Evolutionary conservation across 228 moss, liverwort and hornwort species (phyloP).

Genomic region (Sphagnum fallax): DNA sequence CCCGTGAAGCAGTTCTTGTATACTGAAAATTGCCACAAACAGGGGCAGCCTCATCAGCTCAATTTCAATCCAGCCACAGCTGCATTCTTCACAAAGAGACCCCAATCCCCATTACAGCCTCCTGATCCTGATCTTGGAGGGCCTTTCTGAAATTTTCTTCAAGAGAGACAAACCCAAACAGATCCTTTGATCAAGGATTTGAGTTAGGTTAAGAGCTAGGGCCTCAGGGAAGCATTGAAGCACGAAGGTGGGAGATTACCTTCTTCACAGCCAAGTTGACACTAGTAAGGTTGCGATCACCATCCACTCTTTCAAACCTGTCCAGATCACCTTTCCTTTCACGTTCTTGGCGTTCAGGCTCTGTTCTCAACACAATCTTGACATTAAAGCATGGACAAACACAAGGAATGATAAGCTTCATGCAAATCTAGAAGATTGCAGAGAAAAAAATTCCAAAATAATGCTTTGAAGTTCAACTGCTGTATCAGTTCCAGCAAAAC

Average conservation of each 20-base stretch:
- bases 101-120: not conserved
- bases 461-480: too few relatives aligned
- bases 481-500: too few relatives aligned
- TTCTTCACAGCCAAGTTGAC: slow-evolving; percentile 90
- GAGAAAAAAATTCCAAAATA: not conserved
- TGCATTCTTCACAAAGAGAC: not conserved
- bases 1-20: slow-evolving; percentile 91
- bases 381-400: slow-evolving; percentile 2
- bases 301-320: slow-evolving; percentile 90
- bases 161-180: not conserved
- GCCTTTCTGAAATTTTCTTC: not conserved
- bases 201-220: too few relatives aligned
- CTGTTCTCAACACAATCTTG: slow-evolving; percentile 18
- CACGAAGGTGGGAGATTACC: slow-evolving; percentile 16
- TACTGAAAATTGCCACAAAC: slow-evolving; percentile 44
- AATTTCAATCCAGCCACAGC: not conserved
- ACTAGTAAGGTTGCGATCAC: slow-evolving; percentile 80
- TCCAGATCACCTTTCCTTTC: slow-evolving; percentile 98
- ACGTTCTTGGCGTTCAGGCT: slow-evolving; percentile 80
- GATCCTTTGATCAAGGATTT: too few relatives aligned
- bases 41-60: not conserved
- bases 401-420: not conserved
- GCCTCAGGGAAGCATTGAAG: too few relatives aligned
- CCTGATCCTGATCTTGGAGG: too few relatives aligned
- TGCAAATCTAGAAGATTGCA: not conserved